These are phyloP conservation scores for Myxozyma melibiosi DNA, from an alignment of 805 yeast genomes.

Conservation along the genomic window DNA sequence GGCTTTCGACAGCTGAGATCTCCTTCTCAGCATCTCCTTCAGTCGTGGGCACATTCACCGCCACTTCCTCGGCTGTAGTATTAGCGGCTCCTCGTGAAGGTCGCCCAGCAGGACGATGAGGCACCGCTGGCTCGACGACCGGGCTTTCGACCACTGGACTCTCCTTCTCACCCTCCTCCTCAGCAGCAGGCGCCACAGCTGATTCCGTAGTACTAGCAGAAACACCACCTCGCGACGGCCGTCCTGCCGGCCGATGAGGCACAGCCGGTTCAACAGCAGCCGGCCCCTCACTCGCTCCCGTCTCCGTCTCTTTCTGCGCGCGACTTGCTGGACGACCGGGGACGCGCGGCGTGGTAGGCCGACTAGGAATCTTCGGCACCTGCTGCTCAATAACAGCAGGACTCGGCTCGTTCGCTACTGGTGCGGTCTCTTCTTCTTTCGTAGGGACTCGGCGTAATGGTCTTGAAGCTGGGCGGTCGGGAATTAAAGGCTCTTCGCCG, in stretches of 20 bases:
- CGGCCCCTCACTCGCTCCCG: too few species aligned
- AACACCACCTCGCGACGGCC: not conserved
- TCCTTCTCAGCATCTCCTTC: too few species aligned
- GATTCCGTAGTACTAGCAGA: not conserved
- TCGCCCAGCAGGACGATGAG: slow-evolving; percentile 11
- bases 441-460: too few species aligned
- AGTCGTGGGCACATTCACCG: too few species aligned
- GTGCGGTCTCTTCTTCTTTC: not conserved
- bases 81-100: not conserved
- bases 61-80: not conserved
- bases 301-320: too few species aligned
- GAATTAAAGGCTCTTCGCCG: not conserved
- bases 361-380: slow-evolving; percentile 12
- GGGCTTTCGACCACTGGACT: too few species aligned
- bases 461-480: slow-evolving; percentile 5
- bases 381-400: not conserved
- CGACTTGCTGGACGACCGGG: slow-evolving; percentile 9
- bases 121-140: not conserved
- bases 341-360: slow-evolving; percentile 10
- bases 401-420: not conserved
- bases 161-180: too few species aligned
- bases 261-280: not conserved
- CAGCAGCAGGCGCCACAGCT: too few species aligned
- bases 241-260: slow-evolving; percentile 13
- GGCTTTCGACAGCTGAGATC: too few species aligned